Base-by-base conservation (phyloP, 2,329 filamentous ascomycete genomes). In the Paecilomyces variotii region DNA sequence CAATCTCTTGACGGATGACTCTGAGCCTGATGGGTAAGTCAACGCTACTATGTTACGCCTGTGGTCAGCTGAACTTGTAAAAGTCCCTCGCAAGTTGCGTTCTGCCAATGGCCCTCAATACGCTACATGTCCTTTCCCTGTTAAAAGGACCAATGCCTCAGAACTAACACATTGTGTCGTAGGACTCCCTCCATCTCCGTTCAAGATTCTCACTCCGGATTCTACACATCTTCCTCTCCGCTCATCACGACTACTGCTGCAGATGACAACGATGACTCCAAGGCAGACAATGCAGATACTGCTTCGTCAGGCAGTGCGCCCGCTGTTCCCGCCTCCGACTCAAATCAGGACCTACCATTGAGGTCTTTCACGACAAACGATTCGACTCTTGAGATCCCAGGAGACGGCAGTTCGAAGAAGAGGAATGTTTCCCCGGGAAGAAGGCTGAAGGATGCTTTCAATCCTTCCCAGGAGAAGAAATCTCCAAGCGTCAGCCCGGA, bases 381-480 rank as follows among this genome's bases (percentile, higher is more conserved):
- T 25, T 67, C 68, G 57, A 65, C 68, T 49, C 63, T 74, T 54
- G 68, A 68, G 53, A 64, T 72, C 14, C 70, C 74, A 26, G 65
- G 68, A 45, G 70, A 76, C 55, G 65, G 70, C 49, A 64, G 53
- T 60, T 70, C 74, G 53, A 76, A 77, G 61, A 82, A 82, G 64
- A 83, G 88, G 60, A 85, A 85, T 26, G 80, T 83, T 24, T 92
- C 90, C 9, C 88, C 89, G 10, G 85, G 83, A 56, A 84, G 85
- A 67, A 89, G 86, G 68, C 78, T 93, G 61, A 88, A 84, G 71
- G 86, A 87, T 68, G 88, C 87, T 11, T 90, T 94, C 67, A 83
- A 77, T 59, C 73, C 71, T 7, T 69, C 68, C 10, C 69, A 70
- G 35, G 77, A 80, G 52, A 85, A 82, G 67, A 84, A 80, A 68